Percentiles rank a stretch among this genome's conserved stretches.
Evolutionary conservation across 2,329 filamentous ascomycete genomes (phyloP).

Genomic region (Stachybotrys elegans): DNA sequence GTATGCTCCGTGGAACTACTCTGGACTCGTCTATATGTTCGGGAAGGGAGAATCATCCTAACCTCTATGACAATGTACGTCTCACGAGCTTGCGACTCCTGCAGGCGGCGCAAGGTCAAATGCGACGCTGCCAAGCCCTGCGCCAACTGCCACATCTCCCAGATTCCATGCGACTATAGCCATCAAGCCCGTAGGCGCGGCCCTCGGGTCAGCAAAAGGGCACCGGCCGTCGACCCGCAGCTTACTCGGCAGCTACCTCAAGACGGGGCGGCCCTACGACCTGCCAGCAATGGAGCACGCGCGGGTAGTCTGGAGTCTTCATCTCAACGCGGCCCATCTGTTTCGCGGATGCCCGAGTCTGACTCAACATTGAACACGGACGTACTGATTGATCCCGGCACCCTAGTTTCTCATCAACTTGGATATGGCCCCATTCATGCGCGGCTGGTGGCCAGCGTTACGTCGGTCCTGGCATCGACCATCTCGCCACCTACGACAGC

Average conservation of each 20-base stretch:
- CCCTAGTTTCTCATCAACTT: too few species aligned
- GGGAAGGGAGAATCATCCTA: too few species aligned
- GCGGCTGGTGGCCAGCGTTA: not conserved
- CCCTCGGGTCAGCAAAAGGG: not conserved
- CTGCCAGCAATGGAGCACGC: not conserved
- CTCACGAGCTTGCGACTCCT: conserved; percentile 1
- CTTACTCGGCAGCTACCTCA: not conserved
- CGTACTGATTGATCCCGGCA: too few species aligned
- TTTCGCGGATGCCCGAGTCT: not conserved
- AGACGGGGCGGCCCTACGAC: too few species aligned
- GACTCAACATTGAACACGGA: not conserved
- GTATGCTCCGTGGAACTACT: too few species aligned
- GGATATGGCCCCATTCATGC: not conserved
- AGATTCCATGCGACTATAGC: conserved; percentile 2
- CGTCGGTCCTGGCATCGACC: not conserved
- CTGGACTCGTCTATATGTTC: too few species aligned
- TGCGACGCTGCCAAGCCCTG: conserved; percentile 8
- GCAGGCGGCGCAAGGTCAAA: conserved; percentile 10
- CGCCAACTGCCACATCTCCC: conserved; percentile 6
- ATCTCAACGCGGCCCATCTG: not conserved
- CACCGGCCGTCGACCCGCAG: not conserved
- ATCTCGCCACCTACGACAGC: not conserved
- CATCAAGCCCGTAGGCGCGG: not conserved
- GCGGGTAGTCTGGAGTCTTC: not conserved
- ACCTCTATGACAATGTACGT: too few species aligned